Conservation (phyloP, 805 yeast species). For the Schizosaccharomyces lindneri region DNA sequence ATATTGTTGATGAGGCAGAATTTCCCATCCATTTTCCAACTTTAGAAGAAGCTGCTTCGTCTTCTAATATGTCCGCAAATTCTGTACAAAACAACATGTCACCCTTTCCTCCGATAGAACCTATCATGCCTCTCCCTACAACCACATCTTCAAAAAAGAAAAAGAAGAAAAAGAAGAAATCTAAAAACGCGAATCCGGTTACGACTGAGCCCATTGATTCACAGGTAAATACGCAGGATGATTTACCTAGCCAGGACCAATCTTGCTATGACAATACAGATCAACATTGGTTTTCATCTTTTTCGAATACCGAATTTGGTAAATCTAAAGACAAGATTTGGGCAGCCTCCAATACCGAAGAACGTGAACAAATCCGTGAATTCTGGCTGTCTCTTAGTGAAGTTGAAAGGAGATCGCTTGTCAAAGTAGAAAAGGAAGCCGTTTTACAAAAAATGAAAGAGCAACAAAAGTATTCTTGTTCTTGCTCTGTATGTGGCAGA, state of each 20-base stretch:
- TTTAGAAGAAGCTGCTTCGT: neutral
- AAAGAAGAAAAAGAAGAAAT: constrained; percentile 14
- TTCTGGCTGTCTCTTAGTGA: constrained; percentile 45
- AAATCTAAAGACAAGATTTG: constrained; percentile 16
- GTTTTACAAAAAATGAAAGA: constrained; percentile 39
- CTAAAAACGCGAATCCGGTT: neutral
- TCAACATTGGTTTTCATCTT: neutral
- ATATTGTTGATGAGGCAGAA: neutral
- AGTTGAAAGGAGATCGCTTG: constrained; percentile 34
- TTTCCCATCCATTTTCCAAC: neutral
- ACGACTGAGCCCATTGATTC: neutral
- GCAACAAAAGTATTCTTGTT: constrained; percentile 33
- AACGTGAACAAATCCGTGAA: constrained; percentile 24
- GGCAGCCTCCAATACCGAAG: constrained; percentile 26
- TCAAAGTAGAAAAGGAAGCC: constrained; percentile 42
- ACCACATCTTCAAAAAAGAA: constrained; percentile 10
- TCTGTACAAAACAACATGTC: neutral
- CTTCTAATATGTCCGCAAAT: neutral
- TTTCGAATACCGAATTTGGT: neutral
- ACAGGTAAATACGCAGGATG: neutral
- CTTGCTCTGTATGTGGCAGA: constrained; percentile 57
- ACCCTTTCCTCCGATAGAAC: no score
- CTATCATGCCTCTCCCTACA: constrained; percentile 1
- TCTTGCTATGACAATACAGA: neutral
- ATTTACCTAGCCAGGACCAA: neutral